Conservation (phyloP, 2,329 filamentous ascomycete species). For the Colletotrichum musae region DNA sequence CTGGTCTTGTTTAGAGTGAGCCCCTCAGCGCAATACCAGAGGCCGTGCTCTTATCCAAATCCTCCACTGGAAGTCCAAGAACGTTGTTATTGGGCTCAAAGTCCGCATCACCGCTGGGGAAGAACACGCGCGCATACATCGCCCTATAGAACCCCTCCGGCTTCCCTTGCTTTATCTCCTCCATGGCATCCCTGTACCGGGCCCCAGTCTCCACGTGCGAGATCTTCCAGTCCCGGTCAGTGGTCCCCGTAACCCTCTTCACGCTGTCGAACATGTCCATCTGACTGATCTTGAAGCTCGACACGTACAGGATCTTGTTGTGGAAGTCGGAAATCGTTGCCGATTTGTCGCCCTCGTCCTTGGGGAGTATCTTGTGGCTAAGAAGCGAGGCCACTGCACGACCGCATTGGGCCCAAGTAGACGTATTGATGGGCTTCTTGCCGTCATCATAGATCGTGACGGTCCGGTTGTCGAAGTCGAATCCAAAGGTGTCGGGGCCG, state of each 20-base stretch:
- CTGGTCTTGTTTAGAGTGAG: neutral
- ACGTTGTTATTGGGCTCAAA: constrained; percentile 59
- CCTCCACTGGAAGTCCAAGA: constrained; percentile 70
- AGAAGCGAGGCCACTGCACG: constrained; percentile 54
- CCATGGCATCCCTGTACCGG: constrained; percentile 64
- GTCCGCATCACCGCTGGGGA: constrained; percentile 24
- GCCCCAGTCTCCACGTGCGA: constrained; percentile 56
- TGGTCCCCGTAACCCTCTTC: constrained; percentile 69
- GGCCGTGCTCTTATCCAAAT: constrained; percentile 68
- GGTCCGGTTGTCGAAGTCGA: constrained; percentile 60
- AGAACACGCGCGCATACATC: constrained; percentile 24
- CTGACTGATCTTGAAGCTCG: constrained; percentile 72
- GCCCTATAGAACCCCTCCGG: constrained; percentile 57
- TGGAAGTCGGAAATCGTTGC: constrained; percentile 45
- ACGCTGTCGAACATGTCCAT: constrained; percentile 75
- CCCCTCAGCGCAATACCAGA: neutral
- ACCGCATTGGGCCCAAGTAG: constrained; percentile 72
- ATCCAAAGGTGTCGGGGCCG: constrained; percentile 57
- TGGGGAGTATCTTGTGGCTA: constrained; percentile 48
- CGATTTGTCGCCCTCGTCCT: constrained; percentile 25
- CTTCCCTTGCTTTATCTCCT: constrained; percentile 58
- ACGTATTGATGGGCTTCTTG: constrained; percentile 66
- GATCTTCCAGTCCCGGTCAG: constrained; percentile 69
- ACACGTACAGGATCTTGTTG: constrained; percentile 65
- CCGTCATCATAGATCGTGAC: constrained; percentile 70